phyloP scores from a whole-genome alignment of 805 yeast genomes.

The Lipomyces kockii region DNA sequence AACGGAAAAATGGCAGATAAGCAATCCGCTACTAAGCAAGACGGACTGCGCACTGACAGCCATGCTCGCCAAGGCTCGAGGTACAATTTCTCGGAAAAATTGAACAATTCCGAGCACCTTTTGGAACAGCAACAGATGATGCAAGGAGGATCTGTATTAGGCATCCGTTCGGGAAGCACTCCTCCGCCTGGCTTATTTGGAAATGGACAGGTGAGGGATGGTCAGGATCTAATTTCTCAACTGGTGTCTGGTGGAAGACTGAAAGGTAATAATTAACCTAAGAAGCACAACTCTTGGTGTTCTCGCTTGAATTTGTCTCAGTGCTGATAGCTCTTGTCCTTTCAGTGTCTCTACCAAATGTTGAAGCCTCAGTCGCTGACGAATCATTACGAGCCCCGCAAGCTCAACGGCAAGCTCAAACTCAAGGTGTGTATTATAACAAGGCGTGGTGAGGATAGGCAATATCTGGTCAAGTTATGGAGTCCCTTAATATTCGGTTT shows the following conservation, averaged over 20 bases:
- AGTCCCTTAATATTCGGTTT: slow-evolving; percentile 3
- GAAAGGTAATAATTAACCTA: slow-evolving; percentile 20
- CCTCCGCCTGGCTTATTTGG: slow-evolving; percentile 78
- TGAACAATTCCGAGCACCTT: slow-evolving; percentile 27
- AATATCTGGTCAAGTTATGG: slow-evolving; percentile 1
- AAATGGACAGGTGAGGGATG: slow-evolving; percentile 32
- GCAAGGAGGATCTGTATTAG: slow-evolving; percentile 31
- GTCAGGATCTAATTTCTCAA: slow-evolving; percentile 26
- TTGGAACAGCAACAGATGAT: slow-evolving; percentile 44
- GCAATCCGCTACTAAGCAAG: not conserved
- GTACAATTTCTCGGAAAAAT: slow-evolving; percentile 21
- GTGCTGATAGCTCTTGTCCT: not conserved
- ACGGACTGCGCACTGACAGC: slow-evolving; percentile 1
- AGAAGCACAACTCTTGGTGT: not conserved
- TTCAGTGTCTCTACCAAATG: slow-evolving; percentile 12
- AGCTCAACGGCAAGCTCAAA: slow-evolving; percentile 10
- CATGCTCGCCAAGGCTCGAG: slow-evolving; percentile 20
- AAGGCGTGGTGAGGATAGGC: slow-evolving; percentile 16
- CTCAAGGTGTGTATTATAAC: slow-evolving; percentile 27
- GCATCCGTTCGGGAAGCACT: slow-evolving; percentile 43
- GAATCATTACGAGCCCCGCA: slow-evolving; percentile 8
- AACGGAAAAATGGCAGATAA: not conserved
- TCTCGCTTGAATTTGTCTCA: not conserved
- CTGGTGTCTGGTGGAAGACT: slow-evolving; percentile 23
- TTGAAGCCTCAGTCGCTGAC: slow-evolving; percentile 13